phyloP scores from a whole-genome alignment of 1,284 basidiomycete species.

The Ustilago bromivora region DNA sequence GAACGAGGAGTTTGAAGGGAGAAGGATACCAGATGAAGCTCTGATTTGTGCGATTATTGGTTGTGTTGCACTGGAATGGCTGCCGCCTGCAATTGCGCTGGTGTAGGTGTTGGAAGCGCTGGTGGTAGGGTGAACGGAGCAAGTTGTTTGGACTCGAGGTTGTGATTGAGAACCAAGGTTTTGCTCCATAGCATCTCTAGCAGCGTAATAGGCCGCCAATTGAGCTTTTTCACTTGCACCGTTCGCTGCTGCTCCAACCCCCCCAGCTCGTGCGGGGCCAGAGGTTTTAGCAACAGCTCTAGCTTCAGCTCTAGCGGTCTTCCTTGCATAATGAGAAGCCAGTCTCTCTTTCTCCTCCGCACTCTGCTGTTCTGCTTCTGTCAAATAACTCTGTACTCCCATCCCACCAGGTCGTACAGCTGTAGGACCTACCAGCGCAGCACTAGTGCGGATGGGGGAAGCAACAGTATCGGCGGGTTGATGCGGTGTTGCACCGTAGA shows the following conservation, averaged over 20 bases:
- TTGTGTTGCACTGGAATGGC: background rate
- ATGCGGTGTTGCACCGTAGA: conserved; percentile 38
- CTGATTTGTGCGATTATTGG: background rate
- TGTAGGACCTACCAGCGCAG: background rate
- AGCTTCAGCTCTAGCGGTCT: conserved; percentile 38
- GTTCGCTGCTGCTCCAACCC: background rate
- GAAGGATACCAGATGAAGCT: background rate
- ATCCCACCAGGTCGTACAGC: conserved; percentile 2
- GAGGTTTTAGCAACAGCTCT: conserved; percentile 21
- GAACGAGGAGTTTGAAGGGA: background rate
- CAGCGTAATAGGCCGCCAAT: conserved; percentile 50
- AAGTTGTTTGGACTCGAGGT: no score
- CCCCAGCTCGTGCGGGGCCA: background rate
- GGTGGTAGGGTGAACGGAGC: no score
- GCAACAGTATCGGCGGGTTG: conserved; percentile 35
- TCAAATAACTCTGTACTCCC: conserved; percentile 23
- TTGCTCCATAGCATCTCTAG: conserved; percentile 38
- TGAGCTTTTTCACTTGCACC: conserved; percentile 45
- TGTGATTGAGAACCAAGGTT: conserved; percentile 8
- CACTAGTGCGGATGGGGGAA: conserved; percentile 14
- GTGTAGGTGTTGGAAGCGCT: no score
- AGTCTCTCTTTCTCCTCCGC: conserved; percentile 47
- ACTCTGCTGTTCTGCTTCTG: conserved; percentile 42
- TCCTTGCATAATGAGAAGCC: conserved; percentile 48
- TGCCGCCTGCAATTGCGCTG: no score